phyloP scores from a whole-genome alignment of 345 rosid genomes.

The Ceriops decandra region DNA sequence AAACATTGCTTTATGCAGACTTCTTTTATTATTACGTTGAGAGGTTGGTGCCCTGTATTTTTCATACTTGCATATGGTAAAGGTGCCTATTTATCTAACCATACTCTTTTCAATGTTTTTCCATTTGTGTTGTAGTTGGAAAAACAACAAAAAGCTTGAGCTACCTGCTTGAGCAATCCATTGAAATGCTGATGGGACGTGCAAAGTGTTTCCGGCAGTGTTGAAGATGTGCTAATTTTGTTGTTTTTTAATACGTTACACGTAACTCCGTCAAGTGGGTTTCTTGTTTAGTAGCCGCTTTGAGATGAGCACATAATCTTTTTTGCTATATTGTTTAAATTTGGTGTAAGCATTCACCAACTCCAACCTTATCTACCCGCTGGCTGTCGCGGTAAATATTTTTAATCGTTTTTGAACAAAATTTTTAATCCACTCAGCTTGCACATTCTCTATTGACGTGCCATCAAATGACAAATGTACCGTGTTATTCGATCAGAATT shows the following conservation, averaged over 20 bases:
- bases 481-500: too few relatives aligned
- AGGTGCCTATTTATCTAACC: not conserved
- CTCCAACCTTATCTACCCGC: too few relatives aligned
- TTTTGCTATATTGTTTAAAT: too few relatives aligned
- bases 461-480: too few relatives aligned
- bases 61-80: not conserved
- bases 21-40: constrained; percentile 48
- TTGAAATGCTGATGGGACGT: not conserved
- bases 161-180: constrained; percentile 52
- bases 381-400: too few relatives aligned
- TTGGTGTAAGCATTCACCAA: too few relatives aligned
- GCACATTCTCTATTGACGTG: too few relatives aligned
- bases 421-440: too few relatives aligned
- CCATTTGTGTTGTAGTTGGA: constrained; percentile 49
- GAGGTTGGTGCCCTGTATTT: constrained; percentile 23
- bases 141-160: constrained; percentile 73
- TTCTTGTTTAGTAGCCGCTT: not conserved
- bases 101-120: not conserved
- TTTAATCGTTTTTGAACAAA: too few relatives aligned
- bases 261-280: too few relatives aligned
- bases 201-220: not conserved
- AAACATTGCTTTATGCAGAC: constrained; percentile 46
- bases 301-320: not conserved
- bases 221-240: not conserved
- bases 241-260: not conserved